phyloP scores from a whole-genome alignment of 1,284 basidiomycete genomes.

The Gymnopus androsaceus region DNA sequence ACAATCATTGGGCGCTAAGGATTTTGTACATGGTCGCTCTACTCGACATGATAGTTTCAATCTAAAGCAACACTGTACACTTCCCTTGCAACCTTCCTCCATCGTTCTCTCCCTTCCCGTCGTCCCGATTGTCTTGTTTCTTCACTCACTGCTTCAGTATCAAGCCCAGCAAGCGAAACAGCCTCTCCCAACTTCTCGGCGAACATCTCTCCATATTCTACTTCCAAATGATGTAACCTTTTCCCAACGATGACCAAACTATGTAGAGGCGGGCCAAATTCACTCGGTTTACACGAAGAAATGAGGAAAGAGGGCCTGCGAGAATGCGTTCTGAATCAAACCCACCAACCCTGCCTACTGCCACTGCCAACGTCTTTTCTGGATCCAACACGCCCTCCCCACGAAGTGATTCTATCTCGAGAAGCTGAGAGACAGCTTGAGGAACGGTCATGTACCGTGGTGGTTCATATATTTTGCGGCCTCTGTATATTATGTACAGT shows the following conservation, averaged over 20 bases:
- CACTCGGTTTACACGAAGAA: constrained; percentile 61
- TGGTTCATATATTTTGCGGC: constrained; percentile 93
- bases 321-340: constrained; percentile 72
- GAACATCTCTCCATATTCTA: constrained; percentile 85
- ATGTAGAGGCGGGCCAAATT: constrained; percentile 89
- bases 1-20: too few relatives aligned
- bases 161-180: background rate
- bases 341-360: constrained; percentile 82
- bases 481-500: constrained; percentile 54
- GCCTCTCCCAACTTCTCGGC: constrained; percentile 54
- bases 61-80: constrained; percentile 62
- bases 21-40: too few relatives aligned
- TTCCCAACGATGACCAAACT: constrained; percentile 91
- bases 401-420: constrained; percentile 68
- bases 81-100: constrained; percentile 55
- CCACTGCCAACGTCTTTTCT: constrained; percentile 77
- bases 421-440: constrained; percentile 85
- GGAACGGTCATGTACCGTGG: constrained; percentile 97
- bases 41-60: too few relatives aligned
- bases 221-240: constrained; percentile 89
- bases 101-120: constrained; percentile 22
- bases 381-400: constrained; percentile 60
- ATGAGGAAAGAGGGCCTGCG: constrained; percentile 80
- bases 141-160: background rate
- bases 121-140: background rate